Base-by-base conservation (phyloP, 768 basidiomycete species). In the Lentinula raphanica region DNA sequence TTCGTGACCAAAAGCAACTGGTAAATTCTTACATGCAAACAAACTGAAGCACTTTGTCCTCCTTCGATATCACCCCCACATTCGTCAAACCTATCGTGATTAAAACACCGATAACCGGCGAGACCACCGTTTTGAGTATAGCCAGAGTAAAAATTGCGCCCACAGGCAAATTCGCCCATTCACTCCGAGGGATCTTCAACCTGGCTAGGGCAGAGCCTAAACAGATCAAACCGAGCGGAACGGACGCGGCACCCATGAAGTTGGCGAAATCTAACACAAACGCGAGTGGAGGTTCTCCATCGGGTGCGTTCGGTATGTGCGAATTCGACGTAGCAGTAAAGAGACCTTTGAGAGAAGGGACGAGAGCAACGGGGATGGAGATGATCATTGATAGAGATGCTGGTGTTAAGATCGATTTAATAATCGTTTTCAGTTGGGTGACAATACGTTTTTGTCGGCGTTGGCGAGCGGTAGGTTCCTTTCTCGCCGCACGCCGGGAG, bases 281-380 rank as follows among this genome's bases (percentile, higher is more conserved):
- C 0, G 82, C 77, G 17, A 89, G 79, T 0, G 87, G 87, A 1
- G 88, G 86, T 59, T 80, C 74, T 0, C 86, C 86, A 61, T 89
- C 87, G 0, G 87, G 87, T 0, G 84, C 83, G 23, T 71, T 45
- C 3, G 77, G 76, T 55, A 80, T 83, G 35, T 70, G 61, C 1
- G 74, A 70, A 1, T 75, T 74, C 1, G 76, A 69, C 3, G 83
- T 73, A 12, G 64, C 65, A 1, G 85, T 72, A 61, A 89, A 88
- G 3, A 89, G 73, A 0, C 78, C 83, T 61, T 88, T 87, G 58
- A 88, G 75, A 8, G 73, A 70, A 2, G 79, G 77, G 1, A 86
- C 66, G 21, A 88, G 71, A 1, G 86, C 77, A 59, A 86, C 79
- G 48, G 80, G 73, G 55, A 88, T 78, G 0, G 82, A 70, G 31